Base-by-base conservation (phyloP, 2,329 filamentous ascomycete species). In the Sarocladium strictum region DNA sequence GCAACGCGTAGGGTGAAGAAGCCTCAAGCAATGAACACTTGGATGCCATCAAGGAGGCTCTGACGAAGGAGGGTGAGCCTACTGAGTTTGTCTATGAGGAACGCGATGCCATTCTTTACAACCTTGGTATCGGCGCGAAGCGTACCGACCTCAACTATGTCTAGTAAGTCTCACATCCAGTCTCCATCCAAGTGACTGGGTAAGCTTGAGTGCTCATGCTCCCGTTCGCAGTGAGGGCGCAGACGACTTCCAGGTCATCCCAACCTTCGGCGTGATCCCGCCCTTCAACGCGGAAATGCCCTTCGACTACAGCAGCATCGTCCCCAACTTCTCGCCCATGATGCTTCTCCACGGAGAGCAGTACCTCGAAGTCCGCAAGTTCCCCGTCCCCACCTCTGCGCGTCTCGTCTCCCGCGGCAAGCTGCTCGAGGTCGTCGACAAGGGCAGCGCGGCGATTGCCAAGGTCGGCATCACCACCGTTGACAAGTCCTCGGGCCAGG, bases 321-420 rank as follows among this genome's bases (percentile, higher is more conserved):
- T 97, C 26, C 91, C 92, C 69, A 96, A 97, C 79, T 99, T 97
- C 79, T 90, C 84, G 35, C 93, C 92, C 58, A 97, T 96, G 90
- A 97, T 97, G 91, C 84, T 99, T 52, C 87, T 99, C 23, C 94
- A 99, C 76, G 94, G 94, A 67, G 94, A 99, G 79, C 94, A 99
- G 73, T 99, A 92, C 75, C 89, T 99, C 60, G 94, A 99, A 74
- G 82, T 99, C 66, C 85, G 86, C 68, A 90, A 93, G 72, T 95
- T 85, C 76, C 94, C 94, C 38, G 88, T 97, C 64, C 93, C 93
- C 33, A 97, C 92, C 29, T 81, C 85, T 54, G 91, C 82, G 52
- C 86, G 84, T 55, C 85, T 96, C 51, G 71, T 89, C 63, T 90
- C 87, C 55, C 83, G 85, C 66, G 87, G 85, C 57, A 86, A 85